Evolutionary conservation across 2,329 filamentous ascomycete genomes (phyloP), one percentile per base, ranked within the genome.

Genomic region (Colletotrichum lindemuthianum): DNA sequence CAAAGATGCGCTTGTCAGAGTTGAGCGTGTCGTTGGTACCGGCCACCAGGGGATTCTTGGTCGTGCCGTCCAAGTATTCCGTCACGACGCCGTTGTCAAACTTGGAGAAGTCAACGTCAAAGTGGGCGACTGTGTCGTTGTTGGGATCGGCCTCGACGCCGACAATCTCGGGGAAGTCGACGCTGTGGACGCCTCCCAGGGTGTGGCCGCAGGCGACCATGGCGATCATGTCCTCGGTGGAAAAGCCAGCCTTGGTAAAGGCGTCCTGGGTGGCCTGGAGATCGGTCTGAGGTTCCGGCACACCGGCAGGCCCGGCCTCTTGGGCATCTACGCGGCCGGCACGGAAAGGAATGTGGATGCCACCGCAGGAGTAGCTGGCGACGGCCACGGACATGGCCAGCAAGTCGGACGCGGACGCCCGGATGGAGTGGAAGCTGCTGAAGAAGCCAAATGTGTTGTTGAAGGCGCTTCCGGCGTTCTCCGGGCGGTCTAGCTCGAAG

Each of bases 11-110:
- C 58, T 71, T 72, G 65, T 85, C 82, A 0, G 81, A 82, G 65
- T 72, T 74, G 6, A 72, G 69, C 1, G 76, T 77, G 4, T 73
- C 70, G 59, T 82, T 79, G 41, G 74, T 70, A 2, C 74, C 74
- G 47, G 78, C 74, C 1, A 80, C 75, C 24, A 85, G 71, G 2
- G 81, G 78, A 68, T 84, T 78, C 36, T 73, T 75, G 16, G 79
- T 78, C 0, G 73, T 76, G 5, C 77, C 77, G 15, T 73, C 72
- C 8, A 84, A 53, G 51, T 80, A 84, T 59, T 83, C 79, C 0
- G 75, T 75, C 4, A 78, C 80, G 49, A 84, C 73, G 1, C 70
- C 74, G 41, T 79, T 80, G 57, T 84, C 81, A 50, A 84, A 83
- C 3, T 78, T 79, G 59, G 84, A 79, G 47, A 83, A 82, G 4